Evolutionary conservation across 257 asterid genomes (phyloP).

Genomic region (Capsicum baccatum): DNA sequence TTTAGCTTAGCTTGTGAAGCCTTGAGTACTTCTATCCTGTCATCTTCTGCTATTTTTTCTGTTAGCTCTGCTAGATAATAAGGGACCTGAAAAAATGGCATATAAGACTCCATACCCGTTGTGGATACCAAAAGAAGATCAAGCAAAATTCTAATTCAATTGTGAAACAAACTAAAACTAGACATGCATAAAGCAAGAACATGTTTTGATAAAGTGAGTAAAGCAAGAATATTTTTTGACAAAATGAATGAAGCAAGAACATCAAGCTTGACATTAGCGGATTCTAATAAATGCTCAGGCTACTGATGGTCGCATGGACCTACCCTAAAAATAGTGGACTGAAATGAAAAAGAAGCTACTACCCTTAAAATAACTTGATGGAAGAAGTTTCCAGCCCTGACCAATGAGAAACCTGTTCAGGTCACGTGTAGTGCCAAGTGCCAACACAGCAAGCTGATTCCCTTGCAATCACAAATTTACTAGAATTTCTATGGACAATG

Average conservation of each 20-base stretch:
- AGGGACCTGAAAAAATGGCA: conserved; percentile 61
- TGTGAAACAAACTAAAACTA: background rate
- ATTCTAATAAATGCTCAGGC: background rate
- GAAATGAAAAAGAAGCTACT: background rate
- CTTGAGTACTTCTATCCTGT: conserved; percentile 71
- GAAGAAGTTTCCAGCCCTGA: background rate
- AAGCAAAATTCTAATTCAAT: background rate
- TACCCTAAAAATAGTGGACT: background rate
- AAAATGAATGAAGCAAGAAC: background rate
- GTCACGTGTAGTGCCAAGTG: background rate
- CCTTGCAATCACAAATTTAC: conserved; percentile 20
- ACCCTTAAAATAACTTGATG: background rate
- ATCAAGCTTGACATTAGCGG: background rate
- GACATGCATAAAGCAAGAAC: background rate
- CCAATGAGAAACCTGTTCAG: conserved; percentile 13
- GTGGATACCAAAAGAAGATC: background rate
- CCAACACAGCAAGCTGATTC: background rate
- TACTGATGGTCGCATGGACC: background rate
- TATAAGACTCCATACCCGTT: background rate
- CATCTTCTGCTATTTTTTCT: conserved; percentile 70
- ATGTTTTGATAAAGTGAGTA: background rate
- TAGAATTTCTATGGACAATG: background rate
- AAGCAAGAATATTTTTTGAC: background rate
- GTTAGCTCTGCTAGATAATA: conserved; percentile 81
- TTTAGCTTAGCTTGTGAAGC: conserved; percentile 78